Evolutionary conservation across 176 grass and related monocot species (phyloP).

Genomic region (Avena insularis): DNA sequence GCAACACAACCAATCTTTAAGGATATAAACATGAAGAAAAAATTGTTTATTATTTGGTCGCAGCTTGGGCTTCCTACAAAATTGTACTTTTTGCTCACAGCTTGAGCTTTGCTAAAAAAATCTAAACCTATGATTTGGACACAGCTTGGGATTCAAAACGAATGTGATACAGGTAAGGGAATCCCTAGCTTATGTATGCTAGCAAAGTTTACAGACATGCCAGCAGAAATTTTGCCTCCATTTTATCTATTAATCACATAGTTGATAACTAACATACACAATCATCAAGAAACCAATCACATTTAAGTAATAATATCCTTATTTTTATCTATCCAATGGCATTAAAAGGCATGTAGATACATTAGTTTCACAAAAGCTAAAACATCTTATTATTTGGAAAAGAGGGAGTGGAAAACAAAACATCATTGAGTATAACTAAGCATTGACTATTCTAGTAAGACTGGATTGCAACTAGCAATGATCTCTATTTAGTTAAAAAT

Average conservation of each 20-base stretch:
- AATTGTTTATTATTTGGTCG: neutral
- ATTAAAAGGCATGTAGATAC: neutral
- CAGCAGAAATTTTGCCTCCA: neutral
- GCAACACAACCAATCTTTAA: too few species aligned
- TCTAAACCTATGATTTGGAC: neutral
- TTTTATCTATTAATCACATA: neutral
- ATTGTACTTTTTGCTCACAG: neutral
- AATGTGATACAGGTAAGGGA: neutral
- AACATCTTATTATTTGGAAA: too few species aligned
- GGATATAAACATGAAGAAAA: neutral
- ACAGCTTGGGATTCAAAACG: neutral
- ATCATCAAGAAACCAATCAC: neutral
- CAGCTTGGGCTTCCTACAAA: neutral
- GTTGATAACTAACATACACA: neutral
- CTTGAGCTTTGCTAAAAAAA: neutral
- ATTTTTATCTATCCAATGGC: neutral
- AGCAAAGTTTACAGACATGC: neutral
- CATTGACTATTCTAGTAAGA: neutral
- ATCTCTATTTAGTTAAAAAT: neutral
- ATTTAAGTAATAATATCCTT: neutral
- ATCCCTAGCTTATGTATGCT: neutral
- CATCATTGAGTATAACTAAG: neutral
- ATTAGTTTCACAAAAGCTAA: too few species aligned
- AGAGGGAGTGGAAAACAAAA: too few species aligned
- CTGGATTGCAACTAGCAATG: neutral